These are phyloP conservation scores for Dothiorella sarmentorum DNA, from an alignment of 2,329 filamentous ascomycete species.

Conservation along the genomic window DNA sequence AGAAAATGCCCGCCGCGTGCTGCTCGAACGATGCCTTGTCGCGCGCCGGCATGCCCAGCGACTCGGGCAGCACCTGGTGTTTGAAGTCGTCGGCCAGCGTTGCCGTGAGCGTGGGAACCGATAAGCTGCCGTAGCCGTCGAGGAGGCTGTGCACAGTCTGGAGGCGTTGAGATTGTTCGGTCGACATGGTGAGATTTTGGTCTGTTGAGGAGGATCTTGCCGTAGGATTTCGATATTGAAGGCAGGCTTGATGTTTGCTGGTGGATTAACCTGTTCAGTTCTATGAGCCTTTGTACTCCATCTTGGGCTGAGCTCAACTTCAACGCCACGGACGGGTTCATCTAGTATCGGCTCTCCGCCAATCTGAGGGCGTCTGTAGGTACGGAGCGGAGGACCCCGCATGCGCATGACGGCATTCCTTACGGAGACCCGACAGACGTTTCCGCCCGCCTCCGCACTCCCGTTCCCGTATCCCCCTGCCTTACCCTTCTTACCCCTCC, in stretches of 20 bases:
- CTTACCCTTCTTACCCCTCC: neutral
- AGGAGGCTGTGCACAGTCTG: constrained; percentile 34
- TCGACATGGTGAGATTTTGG: neutral
- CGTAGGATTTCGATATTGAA: neutral
- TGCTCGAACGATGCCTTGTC: constrained; percentile 36
- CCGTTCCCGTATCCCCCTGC: neutral
- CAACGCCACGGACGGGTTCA: neutral
- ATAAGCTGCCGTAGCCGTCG: constrained; percentile 41
- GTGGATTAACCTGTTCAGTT: neutral
- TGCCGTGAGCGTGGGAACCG: constrained; percentile 36
- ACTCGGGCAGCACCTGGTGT: constrained; percentile 41
- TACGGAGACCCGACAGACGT: constrained; percentile 12
- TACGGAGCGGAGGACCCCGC: neutral
- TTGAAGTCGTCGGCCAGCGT: constrained; percentile 38
- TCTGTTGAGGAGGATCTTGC: neutral
- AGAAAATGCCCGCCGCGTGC: constrained; percentile 42
- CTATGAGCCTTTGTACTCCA: neutral
- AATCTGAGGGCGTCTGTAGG: neutral
- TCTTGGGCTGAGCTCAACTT: neutral
- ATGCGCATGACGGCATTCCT: neutral
- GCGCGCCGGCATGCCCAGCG: constrained; percentile 38
- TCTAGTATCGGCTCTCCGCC: neutral
- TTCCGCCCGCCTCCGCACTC: neutral
- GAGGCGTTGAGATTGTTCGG: constrained; percentile 24
- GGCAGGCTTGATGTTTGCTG: neutral